Conservation (phyloP, 208 protist genomes). For the Trypanosoma mega region DNA sequence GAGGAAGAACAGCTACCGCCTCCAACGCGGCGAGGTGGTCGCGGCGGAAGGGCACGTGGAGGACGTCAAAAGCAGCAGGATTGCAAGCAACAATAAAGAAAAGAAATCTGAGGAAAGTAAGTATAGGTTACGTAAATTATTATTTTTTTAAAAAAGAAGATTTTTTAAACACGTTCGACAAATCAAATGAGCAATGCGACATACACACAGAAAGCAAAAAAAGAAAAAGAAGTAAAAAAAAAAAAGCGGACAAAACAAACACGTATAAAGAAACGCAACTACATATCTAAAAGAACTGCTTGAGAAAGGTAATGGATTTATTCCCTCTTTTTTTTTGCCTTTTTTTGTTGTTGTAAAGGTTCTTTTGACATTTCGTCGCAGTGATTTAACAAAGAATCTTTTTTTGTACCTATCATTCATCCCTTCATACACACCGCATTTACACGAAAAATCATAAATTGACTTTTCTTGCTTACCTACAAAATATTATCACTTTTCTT, state of each 20-base stretch:
- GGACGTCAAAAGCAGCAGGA: slow-evolving; percentile 37
- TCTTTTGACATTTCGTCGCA: no score
- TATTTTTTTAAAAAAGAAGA: neutral
- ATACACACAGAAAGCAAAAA: neutral
- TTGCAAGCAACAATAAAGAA: slow-evolving; percentile 72
- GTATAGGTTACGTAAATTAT: neutral
- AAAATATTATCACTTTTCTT: no score
- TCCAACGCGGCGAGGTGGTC: slow-evolving; percentile 10
- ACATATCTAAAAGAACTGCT: neutral
- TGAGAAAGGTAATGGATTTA: neutral
- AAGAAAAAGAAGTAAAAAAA: slow-evolving; percentile 5
- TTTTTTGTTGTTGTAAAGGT: no score
- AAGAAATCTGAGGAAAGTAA: neutral
- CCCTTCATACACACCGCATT: no score
- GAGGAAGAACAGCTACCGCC: slow-evolving; percentile 30
- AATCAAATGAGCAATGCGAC: neutral
- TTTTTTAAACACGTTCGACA: neutral
- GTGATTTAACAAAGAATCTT: no score
- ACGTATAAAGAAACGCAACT: neutral
- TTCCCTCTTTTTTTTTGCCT: no score
- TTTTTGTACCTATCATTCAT: no score
- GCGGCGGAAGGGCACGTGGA: neutral
- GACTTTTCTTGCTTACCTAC: no score
- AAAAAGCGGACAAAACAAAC: slow-evolving; percentile 1
- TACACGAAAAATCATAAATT: no score